These are phyloP conservation scores for Cryptococcus sp. DNA, from an alignment of 1,284 basidiomycete genomes.

Conservation along the genomic window DNA sequence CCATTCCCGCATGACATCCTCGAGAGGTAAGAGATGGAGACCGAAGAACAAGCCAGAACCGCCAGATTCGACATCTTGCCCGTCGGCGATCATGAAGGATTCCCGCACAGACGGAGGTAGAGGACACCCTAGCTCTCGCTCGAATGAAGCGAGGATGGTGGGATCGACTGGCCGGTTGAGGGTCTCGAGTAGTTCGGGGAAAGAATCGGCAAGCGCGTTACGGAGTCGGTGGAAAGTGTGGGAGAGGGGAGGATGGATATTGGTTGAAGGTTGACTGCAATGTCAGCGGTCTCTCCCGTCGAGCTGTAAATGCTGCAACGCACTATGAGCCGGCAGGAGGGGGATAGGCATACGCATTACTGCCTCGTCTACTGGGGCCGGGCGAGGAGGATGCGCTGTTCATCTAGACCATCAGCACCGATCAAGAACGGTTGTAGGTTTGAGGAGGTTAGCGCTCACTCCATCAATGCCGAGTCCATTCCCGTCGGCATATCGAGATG, in stretches of 20 bases:
- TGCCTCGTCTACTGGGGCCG: slow-evolving; percentile 29
- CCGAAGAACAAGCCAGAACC: slow-evolving; percentile 73
- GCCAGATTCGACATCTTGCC: slow-evolving; percentile 75
- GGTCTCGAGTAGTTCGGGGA: slow-evolving; percentile 84
- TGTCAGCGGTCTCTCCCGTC: not conserved
- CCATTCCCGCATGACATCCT: slow-evolving; percentile 89
- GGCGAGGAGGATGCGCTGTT: slow-evolving; percentile 30
- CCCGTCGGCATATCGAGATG: slow-evolving; percentile 8
- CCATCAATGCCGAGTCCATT: slow-evolving; percentile 7
- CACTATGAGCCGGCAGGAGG: slow-evolving; percentile 20
- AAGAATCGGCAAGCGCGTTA: slow-evolving; percentile 67
- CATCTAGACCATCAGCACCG: not conserved
- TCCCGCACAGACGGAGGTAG: slow-evolving; percentile 75
- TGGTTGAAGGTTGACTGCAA: slow-evolving; percentile 16
- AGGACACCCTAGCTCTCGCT: slow-evolving; percentile 71
- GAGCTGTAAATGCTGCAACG: slow-evolving; percentile 2
- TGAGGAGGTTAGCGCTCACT: slow-evolving; percentile 5
- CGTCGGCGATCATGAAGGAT: slow-evolving; percentile 73
- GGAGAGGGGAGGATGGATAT: slow-evolving; percentile 63
- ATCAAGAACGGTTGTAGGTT: not conserved
- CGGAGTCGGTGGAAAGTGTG: slow-evolving; percentile 75
- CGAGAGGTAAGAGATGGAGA: slow-evolving; percentile 72
- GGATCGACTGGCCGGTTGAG: slow-evolving; percentile 78
- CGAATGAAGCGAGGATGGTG: slow-evolving; percentile 66
- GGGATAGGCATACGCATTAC: slow-evolving; percentile 22